Evolutionary conservation across 2,329 filamentous ascomycete genomes (phyloP).

Genomic region (Phialophora chinensis): DNA sequence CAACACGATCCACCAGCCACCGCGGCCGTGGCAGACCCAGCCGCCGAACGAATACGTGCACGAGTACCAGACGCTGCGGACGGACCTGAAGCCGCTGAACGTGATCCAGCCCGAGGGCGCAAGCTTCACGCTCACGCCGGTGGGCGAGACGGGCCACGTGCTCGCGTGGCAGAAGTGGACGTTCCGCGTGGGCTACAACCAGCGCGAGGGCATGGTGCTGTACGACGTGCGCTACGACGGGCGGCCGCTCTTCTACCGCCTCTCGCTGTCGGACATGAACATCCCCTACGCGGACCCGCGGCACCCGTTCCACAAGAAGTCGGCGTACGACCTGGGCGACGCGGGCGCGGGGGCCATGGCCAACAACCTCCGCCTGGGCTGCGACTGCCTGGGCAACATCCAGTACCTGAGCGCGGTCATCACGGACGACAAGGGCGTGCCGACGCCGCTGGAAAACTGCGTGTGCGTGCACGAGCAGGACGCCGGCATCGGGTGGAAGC

Average conservation of each 20-base stretch:
- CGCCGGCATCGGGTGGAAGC: conserved; percentile 71
- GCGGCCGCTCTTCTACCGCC: conserved; percentile 70
- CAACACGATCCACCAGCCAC: conserved; percentile 53
- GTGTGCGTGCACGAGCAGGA: conserved; percentile 75
- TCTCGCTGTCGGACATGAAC: conserved; percentile 72
- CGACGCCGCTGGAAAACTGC: conserved; percentile 67
- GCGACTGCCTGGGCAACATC: conserved; percentile 73
- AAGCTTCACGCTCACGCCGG: conserved; percentile 62
- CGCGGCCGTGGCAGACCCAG: conserved; percentile 25
- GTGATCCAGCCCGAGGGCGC: conserved; percentile 69
- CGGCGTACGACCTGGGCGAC: conserved; percentile 73
- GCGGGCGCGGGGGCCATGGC: conserved; percentile 70
- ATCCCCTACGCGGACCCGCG: conserved; percentile 67
- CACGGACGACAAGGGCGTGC: conserved; percentile 64
- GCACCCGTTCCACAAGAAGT: conserved; percentile 71
- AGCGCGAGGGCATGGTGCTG: conserved; percentile 69
- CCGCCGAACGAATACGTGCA: conserved; percentile 70
- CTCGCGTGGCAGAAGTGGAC: conserved; percentile 72
- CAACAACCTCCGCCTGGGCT: conserved; percentile 72
- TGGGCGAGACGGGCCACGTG: conserved; percentile 60
- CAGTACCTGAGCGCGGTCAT: conserved; percentile 68
- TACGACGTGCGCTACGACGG: conserved; percentile 69
- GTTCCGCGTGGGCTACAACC: conserved; percentile 67
- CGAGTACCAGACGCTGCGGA: conserved; percentile 65
- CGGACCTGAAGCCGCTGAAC: conserved; percentile 68